Percentiles rank a stretch among this genome's conserved stretches.
Evolutionary conservation across 805 yeast genomes (phyloP).

Genomic region (Sungouiozyma ichnusensis): DNA sequence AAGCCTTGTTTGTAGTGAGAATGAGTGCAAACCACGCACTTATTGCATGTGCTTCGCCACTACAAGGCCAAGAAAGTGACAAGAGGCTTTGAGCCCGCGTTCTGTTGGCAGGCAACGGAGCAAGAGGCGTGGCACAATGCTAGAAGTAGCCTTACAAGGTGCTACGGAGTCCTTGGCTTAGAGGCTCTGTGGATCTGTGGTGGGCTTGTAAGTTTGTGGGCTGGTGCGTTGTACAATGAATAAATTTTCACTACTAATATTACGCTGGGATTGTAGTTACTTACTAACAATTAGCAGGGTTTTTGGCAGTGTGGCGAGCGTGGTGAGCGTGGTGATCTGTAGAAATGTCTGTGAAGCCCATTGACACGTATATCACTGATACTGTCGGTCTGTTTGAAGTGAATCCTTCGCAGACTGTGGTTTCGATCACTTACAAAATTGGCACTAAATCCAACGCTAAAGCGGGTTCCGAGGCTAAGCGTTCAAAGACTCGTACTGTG

Average conservation of each 20-base stretch:
- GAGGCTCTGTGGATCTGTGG: not conserved
- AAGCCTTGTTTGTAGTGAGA: too few relatives aligned
- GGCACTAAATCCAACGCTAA: constrained; percentile 14
- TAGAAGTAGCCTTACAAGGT: too few relatives aligned
- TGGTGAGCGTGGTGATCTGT: too few relatives aligned
- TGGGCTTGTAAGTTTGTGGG: not conserved
- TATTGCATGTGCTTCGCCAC: too few relatives aligned
- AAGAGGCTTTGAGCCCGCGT: too few relatives aligned
- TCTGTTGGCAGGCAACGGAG: too few relatives aligned
- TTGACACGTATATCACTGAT: constrained; percentile 35
- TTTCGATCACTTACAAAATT: constrained; percentile 31
- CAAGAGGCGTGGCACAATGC: too few relatives aligned
- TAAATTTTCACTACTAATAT: not conserved
- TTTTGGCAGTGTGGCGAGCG: too few relatives aligned
- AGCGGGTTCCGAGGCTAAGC: constrained; percentile 6
- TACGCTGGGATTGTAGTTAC: not conserved
- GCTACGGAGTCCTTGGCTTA: too few relatives aligned
- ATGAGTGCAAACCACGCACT: too few relatives aligned
- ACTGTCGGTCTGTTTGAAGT: constrained; percentile 34
- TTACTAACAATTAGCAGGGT: too few relatives aligned
- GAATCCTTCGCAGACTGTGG: constrained; percentile 29
- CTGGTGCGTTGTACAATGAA: not conserved
- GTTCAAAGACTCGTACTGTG: constrained; percentile 3
- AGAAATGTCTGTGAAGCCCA: constrained; percentile 21
- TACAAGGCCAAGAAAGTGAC: too few relatives aligned